Conservation (phyloP, 768 basidiomycete species). For the Zangia roseola region DNA sequence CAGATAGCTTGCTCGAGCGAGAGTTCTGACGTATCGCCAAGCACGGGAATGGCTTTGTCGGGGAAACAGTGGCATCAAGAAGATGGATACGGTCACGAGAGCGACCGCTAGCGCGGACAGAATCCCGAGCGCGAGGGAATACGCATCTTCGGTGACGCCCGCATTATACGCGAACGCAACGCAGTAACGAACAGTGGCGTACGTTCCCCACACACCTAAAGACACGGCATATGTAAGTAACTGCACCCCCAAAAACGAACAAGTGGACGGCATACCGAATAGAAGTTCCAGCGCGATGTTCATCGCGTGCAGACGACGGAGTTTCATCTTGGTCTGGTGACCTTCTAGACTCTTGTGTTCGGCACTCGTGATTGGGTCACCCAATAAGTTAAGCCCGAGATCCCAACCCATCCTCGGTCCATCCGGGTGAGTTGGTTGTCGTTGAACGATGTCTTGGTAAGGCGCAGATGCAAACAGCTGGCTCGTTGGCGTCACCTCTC, state of each 20-base stretch:
- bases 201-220: slow-evolving; percentile 58
- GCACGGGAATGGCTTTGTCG: slow-evolving; percentile 15
- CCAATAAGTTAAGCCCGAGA: slow-evolving; percentile 28
- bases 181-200: slow-evolving; percentile 64
- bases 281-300: slow-evolving; percentile 31
- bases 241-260: not conserved
- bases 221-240: not conserved
- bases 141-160: slow-evolving; percentile 40
- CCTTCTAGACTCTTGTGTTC: slow-evolving; percentile 35
- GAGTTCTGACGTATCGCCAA: slow-evolving; percentile 12
- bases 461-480: slow-evolving; percentile 24
- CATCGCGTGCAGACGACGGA: slow-evolving; percentile 34
- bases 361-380: slow-evolving; percentile 29
- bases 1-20: slow-evolving; percentile 44
- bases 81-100: slow-evolving; percentile 36
- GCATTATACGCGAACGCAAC: slow-evolving; percentile 52
- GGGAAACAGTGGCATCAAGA: slow-evolving; percentile 39
- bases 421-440: slow-evolving; percentile 45
- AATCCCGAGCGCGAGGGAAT: slow-evolving; percentile 27
- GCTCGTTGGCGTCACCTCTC: slow-evolving; percentile 15
- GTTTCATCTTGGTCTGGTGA: slow-evolving; percentile 25
- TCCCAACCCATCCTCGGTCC: slow-evolving; percentile 31
- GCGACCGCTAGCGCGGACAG: slow-evolving; percentile 22
- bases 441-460: slow-evolving; percentile 38
- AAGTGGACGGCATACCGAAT: slow-evolving; percentile 33